These are phyloP conservation scores for Pseudocercospora cruenta DNA, from an alignment of 2,329 filamentous ascomycete species.

Conservation along the genomic window DNA sequence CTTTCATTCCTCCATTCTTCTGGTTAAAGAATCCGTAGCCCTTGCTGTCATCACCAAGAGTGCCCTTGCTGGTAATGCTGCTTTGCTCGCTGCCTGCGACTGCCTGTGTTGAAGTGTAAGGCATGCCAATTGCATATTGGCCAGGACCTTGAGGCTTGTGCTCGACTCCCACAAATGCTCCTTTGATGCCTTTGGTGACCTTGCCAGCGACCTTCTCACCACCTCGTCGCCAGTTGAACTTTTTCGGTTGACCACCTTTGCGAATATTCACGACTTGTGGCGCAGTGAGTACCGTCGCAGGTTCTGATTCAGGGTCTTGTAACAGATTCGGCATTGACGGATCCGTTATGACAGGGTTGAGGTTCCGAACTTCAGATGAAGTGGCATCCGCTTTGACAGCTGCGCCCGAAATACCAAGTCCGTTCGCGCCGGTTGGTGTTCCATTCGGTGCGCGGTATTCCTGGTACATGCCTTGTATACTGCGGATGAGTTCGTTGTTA, in stretches of 20 bases:
- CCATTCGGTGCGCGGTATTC: slow-evolving; percentile 59
- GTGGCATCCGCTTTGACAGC: slow-evolving; percentile 28
- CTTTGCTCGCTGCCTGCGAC: slow-evolving; percentile 37
- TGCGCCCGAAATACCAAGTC: slow-evolving; percentile 63
- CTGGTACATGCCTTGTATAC: slow-evolving; percentile 92
- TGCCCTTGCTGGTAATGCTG: slow-evolving; percentile 30
- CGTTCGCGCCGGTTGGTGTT: slow-evolving; percentile 50
- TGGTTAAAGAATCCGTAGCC: slow-evolving; percentile 43
- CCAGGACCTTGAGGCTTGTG: slow-evolving; percentile 24
- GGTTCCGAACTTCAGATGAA: slow-evolving; percentile 48
- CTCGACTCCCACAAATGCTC: slow-evolving; percentile 69
- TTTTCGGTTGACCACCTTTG: slow-evolving; percentile 83
- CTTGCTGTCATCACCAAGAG: slow-evolving; percentile 25
- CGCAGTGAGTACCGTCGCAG: slow-evolving; percentile 63
- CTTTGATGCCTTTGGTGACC: slow-evolving; percentile 90
- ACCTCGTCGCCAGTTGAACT: slow-evolving; percentile 99
- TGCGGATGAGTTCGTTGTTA: slow-evolving; percentile 93
- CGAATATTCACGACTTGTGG: slow-evolving; percentile 96
- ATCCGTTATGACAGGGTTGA: slow-evolving; percentile 37
- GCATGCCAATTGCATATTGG: slow-evolving; percentile 37
- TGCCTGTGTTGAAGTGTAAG: slow-evolving; percentile 38
- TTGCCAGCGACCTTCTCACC: slow-evolving; percentile 92
- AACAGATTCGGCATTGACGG: slow-evolving; percentile 47
- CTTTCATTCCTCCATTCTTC: slow-evolving; percentile 41
- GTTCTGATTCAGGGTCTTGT: slow-evolving; percentile 66